phyloP scores from a whole-genome alignment of 2,329 filamentous ascomycete genomes.

The Monilinia laxa region DNA sequence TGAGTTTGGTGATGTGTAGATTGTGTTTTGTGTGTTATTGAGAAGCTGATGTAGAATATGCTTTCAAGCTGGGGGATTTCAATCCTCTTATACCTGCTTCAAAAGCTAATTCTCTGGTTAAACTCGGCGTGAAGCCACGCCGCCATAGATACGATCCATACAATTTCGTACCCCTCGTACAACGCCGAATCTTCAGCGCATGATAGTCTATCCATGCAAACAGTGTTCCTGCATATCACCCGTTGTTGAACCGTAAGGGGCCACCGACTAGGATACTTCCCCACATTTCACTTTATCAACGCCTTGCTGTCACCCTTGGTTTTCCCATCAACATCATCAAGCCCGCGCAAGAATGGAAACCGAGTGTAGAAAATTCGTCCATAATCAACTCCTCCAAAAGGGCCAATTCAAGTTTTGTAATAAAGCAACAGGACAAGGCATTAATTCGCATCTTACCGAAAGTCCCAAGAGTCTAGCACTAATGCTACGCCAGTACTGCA shows the following conservation, averaged over 20 bases:
- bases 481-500: too few relatives aligned
- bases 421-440: too few relatives aligned
- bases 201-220: neutral
- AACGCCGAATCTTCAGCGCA: neutral
- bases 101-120: neutral
- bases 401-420: too few relatives aligned
- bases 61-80: neutral
- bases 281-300: neutral
- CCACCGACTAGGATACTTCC: neutral
- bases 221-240: neutral
- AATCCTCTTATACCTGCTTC: neutral
- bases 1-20: neutral
- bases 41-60: neutral
- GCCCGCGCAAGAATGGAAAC: too few relatives aligned
- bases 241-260: neutral
- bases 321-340: neutral
- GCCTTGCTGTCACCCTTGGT: neutral
- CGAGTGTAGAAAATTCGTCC: too few relatives aligned
- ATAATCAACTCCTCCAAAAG: too few relatives aligned
- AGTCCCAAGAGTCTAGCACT: too few relatives aligned
- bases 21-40: conserved; percentile 4
- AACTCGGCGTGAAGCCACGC: neutral
- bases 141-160: neutral
- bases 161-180: too few relatives aligned
- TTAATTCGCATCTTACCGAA: too few relatives aligned